A percentile compares a stretch with the other conserved stretches of the same genome.
Evolutionary conservation across 2,329 filamentous ascomycete species (phyloP).

Genomic region (Ascochyta rabiei): DNA sequence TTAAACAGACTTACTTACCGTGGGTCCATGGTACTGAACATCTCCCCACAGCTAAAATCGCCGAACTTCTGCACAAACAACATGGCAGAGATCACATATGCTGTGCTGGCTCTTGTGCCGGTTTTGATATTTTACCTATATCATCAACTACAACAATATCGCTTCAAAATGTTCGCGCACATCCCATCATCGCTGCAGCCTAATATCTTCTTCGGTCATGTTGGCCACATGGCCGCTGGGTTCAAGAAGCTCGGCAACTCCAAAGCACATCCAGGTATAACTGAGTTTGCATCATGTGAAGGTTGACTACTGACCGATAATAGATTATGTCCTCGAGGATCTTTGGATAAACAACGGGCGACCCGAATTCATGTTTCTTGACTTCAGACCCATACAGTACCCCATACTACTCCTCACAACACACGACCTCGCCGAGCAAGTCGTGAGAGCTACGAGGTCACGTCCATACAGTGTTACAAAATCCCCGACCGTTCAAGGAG

Average conservation of each 20-base stretch:
- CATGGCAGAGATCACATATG: conserved; percentile 29
- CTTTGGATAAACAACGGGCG: conserved; percentile 34
- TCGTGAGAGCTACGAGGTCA: conserved; percentile 34
- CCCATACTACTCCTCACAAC: conserved; percentile 34
- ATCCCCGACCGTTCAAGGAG: conserved; percentile 38
- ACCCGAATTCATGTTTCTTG: conserved; percentile 38
- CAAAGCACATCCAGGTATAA: conserved; percentile 36
- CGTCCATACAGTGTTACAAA: conserved; percentile 43
- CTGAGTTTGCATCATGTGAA: not conserved
- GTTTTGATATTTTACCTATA: conserved; percentile 29
- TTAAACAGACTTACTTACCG: not conserved
- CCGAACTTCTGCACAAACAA: not conserved
- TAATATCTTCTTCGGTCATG: conserved; percentile 36
- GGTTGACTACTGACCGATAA: not conserved
- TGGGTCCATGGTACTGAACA: not conserved
- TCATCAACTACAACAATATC: conserved; percentile 30
- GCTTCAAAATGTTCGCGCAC: conserved; percentile 33
- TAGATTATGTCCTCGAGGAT: conserved; percentile 44
- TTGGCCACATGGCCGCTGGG: conserved; percentile 33
- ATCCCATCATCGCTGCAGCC: conserved; percentile 28
- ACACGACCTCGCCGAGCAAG: conserved; percentile 45
- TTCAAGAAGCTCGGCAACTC: conserved; percentile 34
- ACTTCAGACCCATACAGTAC: conserved; percentile 40
- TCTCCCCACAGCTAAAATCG: not conserved
- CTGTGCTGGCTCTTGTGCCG: conserved; percentile 28